phyloP scores from a whole-genome alignment of 306 rosid genomes.

The Sechiopsis laciniata region DNA sequence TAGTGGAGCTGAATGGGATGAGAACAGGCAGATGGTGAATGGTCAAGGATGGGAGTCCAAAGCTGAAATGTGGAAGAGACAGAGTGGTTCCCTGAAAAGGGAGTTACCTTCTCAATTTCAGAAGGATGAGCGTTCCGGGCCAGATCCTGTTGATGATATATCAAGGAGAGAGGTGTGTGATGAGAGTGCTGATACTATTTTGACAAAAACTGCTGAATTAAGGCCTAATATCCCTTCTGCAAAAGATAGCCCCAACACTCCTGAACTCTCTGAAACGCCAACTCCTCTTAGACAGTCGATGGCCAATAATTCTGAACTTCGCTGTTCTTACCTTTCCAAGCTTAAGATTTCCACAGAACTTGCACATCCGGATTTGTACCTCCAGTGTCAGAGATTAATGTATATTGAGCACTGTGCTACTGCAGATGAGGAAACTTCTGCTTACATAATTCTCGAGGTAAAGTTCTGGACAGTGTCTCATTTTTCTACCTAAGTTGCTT shows the following conservation, averaged over 20 bases:
- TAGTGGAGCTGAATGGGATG: slow-evolving; percentile 86
- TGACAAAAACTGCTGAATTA: slow-evolving; percentile 47
- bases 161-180: slow-evolving; percentile 50
- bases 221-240: slow-evolving; percentile 44
- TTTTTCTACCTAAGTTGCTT: neutral
- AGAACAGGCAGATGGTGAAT: slow-evolving; percentile 66
- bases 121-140: slow-evolving; percentile 51
- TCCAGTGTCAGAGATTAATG: slow-evolving; percentile 54
- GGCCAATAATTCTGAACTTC: slow-evolving; percentile 42
- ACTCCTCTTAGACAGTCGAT: slow-evolving; percentile 32
- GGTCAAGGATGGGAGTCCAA: slow-evolving; percentile 83
- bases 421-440: slow-evolving; percentile 37
- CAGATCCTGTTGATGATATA: slow-evolving; percentile 43
- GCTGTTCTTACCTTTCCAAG: slow-evolving; percentile 74
- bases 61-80: slow-evolving; percentile 80
- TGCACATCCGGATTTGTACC: slow-evolving; percentile 55
- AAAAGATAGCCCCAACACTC: slow-evolving; percentile 42
- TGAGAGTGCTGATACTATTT: slow-evolving; percentile 34
- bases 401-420: slow-evolving; percentile 38
- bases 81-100: slow-evolving; percentile 58
- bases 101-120: slow-evolving; percentile 65
- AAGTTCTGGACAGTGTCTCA: slow-evolving; percentile 18
- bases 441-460: slow-evolving; percentile 56
- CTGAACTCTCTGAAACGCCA: slow-evolving; percentile 38
- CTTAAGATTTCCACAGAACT: slow-evolving; percentile 76